Conservation (phyloP, 495 filamentous ascomycete genomes). For the Hapsidospora chrysogenum region DNA sequence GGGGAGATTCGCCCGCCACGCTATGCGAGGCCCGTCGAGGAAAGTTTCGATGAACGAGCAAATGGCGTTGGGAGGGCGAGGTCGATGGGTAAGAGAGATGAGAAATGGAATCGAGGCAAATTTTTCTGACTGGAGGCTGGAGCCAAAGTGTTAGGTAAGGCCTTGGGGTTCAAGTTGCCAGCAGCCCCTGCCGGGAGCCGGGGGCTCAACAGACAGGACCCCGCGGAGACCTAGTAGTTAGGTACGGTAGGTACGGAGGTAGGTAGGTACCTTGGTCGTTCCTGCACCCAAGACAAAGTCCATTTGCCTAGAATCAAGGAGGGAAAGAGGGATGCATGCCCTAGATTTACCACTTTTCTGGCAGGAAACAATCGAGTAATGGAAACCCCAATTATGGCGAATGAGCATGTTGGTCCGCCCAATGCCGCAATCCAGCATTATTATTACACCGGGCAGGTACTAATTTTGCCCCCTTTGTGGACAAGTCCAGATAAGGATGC, state of each 20-base stretch:
- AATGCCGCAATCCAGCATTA: not conserved
- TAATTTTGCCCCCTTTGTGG: not conserved
- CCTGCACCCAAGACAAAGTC: not conserved
- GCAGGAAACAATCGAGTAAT: not conserved
- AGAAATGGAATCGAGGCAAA: conserved; percentile 6
- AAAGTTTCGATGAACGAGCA: too few relatives aligned
- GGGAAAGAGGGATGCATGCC: too few relatives aligned
- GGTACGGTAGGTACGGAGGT: not conserved
- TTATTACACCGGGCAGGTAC: not conserved
- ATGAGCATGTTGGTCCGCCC: not conserved
- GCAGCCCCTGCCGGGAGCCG: not conserved
- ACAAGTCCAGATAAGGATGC: not conserved
- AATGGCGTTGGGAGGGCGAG: not conserved
- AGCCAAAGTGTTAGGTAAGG: conserved; percentile 1
- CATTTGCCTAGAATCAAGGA: not conserved
- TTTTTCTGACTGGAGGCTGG: conserved; percentile 3
- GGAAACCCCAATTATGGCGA: not conserved
- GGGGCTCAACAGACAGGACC: not conserved
- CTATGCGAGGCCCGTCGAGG: too few relatives aligned
- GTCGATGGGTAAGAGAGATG: conserved; percentile 9
- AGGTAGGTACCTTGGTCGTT: too few relatives aligned
- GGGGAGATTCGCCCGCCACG: too few relatives aligned
- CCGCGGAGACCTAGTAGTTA: not conserved
- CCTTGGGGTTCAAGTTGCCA: not conserved
- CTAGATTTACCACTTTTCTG: too few relatives aligned